Percentiles rank a stretch among this genome's conserved stretches.
These are phyloP conservation scores for Eremochloa ophiuroides DNA, from an alignment of 176 grass and related monocot genomes.

Conservation along the genomic window DNA sequence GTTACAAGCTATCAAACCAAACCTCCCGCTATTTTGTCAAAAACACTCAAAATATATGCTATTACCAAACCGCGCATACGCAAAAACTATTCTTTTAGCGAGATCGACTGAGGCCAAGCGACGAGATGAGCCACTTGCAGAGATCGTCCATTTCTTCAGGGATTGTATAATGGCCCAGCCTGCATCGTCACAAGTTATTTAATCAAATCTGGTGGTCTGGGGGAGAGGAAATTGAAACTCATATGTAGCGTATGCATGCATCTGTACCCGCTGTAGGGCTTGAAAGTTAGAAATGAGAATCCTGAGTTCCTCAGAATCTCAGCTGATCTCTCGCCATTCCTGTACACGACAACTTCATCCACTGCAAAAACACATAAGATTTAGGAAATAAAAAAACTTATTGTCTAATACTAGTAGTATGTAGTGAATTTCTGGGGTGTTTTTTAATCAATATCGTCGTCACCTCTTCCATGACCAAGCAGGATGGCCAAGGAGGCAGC, in stretches of 20 bases:
- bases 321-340: constrained; percentile 66
- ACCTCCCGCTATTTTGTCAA: neutral
- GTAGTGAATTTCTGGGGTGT: neutral
- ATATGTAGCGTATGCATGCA: neutral
- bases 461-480: constrained; percentile 81
- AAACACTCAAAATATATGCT: neutral
- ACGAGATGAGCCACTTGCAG: constrained; percentile 62
- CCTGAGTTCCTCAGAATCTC: constrained; percentile 60
- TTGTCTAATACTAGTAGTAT: neutral
- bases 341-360: constrained; percentile 85
- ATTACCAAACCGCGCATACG: neutral
- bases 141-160: constrained; percentile 97
- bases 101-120: constrained; percentile 52
- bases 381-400: neutral
- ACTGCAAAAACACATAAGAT: constrained; percentile 27
- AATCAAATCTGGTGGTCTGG: neutral
- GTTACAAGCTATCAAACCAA: constrained; percentile 12
- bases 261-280: constrained; percentile 73
- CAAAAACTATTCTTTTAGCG: constrained; percentile 24
- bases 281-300: constrained; percentile 63
- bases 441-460: neutral
- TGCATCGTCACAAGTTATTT: constrained; percentile 21
- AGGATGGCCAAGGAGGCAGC: constrained; percentile 65
- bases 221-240: neutral
- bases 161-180: constrained; percentile 79